Evolutionary conservation across 805 yeast species (phyloP), one percentile per base, ranked within the genome.

Genomic region (Priceomyces medius): DNA sequence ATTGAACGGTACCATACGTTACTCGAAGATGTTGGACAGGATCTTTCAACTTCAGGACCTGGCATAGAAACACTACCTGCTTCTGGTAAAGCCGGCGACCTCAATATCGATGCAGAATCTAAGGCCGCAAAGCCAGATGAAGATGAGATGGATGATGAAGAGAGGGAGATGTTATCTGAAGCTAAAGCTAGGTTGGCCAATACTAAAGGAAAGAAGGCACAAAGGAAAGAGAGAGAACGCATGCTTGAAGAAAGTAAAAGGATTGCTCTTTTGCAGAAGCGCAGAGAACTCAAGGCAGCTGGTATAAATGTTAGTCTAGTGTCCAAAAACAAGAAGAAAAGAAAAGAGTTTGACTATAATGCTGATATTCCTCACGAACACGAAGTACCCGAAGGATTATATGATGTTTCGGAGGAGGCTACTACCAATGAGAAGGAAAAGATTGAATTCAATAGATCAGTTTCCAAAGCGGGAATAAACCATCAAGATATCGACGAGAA

Each of bases 171-270:
- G 97, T 62, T 90, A 6, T 80, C 88, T n/a, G 99, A 93, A 58
- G 99, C 99, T 0, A 76, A 84, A 36, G 96, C 97, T 1, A 76
- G 99, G 51, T 67, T 91, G 48, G 87, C 95, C 9, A 90, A 88
- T 53, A 89, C 97, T 0, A 88, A 85, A 59, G 99, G 98, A 45
- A 89, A 90, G 51, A 91, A 91, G 61, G 97, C 97, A 0, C 87
- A 90, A 44, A 66, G 98, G 44, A 88, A 90, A 56, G 87, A 83
- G 2, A 71, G 97, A 43, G 98, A 91, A 58, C 68, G 93, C 38
- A 74, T 86, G 76, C 65, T 88, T 34, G 86, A 82, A 37, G 95
- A 89, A 55, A 85, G 88, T 44, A 76, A 80, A 51, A 65, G 95
- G 23, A 71, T 88, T 17, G 86, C 96, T 0, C 65, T 82, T 43